Evolutionary conservation across 306 rosid species (phyloP), one percentile per base, ranked within the genome.

Genomic region (Elaeagnus macrophylla): DNA sequence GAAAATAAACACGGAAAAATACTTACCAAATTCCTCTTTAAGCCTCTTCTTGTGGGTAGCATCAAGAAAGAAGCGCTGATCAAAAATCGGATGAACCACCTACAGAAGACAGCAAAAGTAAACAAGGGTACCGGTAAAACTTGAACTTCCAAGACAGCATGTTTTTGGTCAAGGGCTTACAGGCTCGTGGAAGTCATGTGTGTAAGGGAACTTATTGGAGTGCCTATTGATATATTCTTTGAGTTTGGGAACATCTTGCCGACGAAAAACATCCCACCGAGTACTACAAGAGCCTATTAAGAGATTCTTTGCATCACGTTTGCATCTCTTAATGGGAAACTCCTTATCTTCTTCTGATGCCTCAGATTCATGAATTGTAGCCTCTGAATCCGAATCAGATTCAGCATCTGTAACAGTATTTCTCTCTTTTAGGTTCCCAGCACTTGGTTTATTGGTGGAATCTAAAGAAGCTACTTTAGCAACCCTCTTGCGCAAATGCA

Each of bases 211-310:
- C 72, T 82, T 82, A 71, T 71, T 67, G 12, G 74, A 60, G 68
- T 87, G 88, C 64, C 69, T 77, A 64, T 67, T 72, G 36, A 93
- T 87, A 77, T 93, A 93, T 68, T 87, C 94, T 52, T 76, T 53
- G 65, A 93, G 94, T 73, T 74, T 87, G 2, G 95, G 89, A 69
- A 81, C 96, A 68, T 93, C 99, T 80, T 87, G 88, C 62, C 89
- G 79, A 37, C 96, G 89, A 54, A 87, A 93, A 43, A 93, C 80
- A 67, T 93, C 99, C 99, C 99, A 93, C 55, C 64, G 85, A 15
- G 88, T 87, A 59, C 80, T 62, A 58, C 74, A 68, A 59, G 67
- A 59, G 65, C 51, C 64, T 5, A 68, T 20, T 7, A 54, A 14
- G 53, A 56, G 45, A 51, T 72, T 57, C 58, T 66, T 65, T 67